Evolutionary conservation across 2,329 filamentous ascomycete species (phyloP), one percentile per base, ranked within the genome.

Genomic region (Fusarium sp.): DNA sequence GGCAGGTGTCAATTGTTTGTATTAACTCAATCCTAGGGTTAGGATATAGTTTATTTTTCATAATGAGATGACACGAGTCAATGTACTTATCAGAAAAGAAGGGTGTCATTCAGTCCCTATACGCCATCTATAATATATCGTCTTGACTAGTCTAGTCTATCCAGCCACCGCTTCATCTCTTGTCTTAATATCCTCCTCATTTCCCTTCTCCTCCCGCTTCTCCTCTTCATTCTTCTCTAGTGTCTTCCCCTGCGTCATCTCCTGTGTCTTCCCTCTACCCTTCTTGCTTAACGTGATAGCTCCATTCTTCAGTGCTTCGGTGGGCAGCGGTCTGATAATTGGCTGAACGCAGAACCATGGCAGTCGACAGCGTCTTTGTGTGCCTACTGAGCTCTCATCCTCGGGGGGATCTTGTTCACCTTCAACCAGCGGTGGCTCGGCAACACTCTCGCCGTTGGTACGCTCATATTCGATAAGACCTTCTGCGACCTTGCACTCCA

Each of bases 281-380:
- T 94, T 94, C 81, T 93, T 94, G 73, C 89, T 92, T 65, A 90
- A 77, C 58, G 84, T 87, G 33, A 62, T 77, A 97, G 92, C 90
- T 0, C 94, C 94, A 76, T 93, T 94, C 65, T 90, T 90, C 68
- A 96, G 74, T 4, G 96, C 96, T 81, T 98, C 95, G 71, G 91
- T 92, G 0, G 96, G 96, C 74, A 97, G 78, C 40, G 94, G 94
- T 56, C 94, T 83, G 8, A 97, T 87, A 73, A 97, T 92, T 6
- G 95, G 91, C 81, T 98, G 94, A 52, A 90, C 93, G 6, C 93
- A 93, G 97, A 14, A 52, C 87, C 90, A 97, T 2, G 94, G 94
- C 67, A 93, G 82, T 76, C 89, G 90, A 75, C 93, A 97, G 62
- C 87, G 83, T 56, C 86, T 87, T 26, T 96, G 89, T 1, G 91